These are phyloP conservation scores for Akanthomyces lecanii DNA, from an alignment of 2,329 filamentous ascomycete species.

Conservation along the genomic window DNA sequence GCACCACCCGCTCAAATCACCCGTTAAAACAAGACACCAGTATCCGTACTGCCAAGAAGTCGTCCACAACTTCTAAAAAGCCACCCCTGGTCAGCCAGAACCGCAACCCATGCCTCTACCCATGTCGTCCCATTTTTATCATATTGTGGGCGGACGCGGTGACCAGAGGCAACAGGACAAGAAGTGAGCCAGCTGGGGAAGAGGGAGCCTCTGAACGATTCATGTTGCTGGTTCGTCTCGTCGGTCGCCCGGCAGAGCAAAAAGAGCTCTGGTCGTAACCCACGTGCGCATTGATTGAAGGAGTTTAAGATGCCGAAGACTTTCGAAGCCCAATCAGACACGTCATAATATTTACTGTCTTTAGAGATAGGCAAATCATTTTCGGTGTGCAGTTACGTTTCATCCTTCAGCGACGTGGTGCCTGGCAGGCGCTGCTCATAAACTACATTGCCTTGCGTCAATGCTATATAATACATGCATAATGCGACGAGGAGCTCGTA, in stretches of 20 bases:
- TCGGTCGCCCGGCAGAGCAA: background rate
- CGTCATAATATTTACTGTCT: too few species aligned
- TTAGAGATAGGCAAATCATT: too few species aligned
- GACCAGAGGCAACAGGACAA: background rate
- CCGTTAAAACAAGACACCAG: too few species aligned
- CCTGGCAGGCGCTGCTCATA: background rate
- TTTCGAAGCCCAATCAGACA: background rate
- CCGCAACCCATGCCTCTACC: background rate
- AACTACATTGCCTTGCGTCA: background rate
- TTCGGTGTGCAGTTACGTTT: background rate
- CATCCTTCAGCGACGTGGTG: background rate
- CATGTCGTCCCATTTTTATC: conserved; percentile 5
- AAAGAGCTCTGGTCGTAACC: background rate
- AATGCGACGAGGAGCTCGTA: background rate
- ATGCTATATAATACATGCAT: background rate
- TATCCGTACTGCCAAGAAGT: too few species aligned
- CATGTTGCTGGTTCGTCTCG: background rate
- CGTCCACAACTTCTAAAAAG: background rate
- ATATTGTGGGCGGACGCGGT: background rate
- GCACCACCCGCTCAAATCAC: background rate
- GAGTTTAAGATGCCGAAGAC: background rate
- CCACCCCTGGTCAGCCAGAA: background rate
- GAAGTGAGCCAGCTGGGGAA: background rate
- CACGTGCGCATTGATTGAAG: background rate
- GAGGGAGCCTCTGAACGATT: background rate